Percentiles rank a stretch among this genome's conserved stretches.
These are phyloP conservation scores for Triglochin maritima DNA, from an alignment of 106 monocot genomes.

Conservation along the genomic window DNA sequence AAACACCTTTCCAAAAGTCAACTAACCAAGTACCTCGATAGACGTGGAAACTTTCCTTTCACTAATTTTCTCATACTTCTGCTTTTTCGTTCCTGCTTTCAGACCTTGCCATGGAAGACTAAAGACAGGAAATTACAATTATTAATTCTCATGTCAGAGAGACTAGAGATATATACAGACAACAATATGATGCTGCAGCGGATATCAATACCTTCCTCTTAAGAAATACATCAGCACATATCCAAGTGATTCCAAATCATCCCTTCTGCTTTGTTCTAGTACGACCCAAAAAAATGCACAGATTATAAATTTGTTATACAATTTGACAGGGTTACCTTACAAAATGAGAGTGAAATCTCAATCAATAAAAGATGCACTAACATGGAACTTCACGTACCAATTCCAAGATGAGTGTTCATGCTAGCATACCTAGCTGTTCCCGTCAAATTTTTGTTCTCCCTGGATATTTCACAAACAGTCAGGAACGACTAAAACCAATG, in stretches of 20 bases:
- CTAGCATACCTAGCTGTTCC: too few relatives aligned
- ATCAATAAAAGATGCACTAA: too few relatives aligned
- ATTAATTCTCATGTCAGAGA: not conserved
- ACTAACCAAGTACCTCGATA: conserved; percentile 47
- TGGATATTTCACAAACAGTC: too few relatives aligned
- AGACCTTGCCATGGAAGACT: conserved; percentile 99
- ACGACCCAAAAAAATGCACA: not conserved
- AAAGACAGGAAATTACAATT: conserved; percentile 3
- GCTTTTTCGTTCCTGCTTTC: conserved; percentile 95
- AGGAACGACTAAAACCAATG: too few relatives aligned
- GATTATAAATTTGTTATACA: not conserved
- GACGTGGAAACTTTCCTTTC: conserved; percentile 91
- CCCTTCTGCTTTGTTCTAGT: conserved; percentile 95
- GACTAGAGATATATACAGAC: not conserved
- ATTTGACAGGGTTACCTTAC: not conserved
- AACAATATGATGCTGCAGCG: too few relatives aligned
- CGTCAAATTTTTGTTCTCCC: too few relatives aligned
- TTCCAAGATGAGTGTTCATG: too few relatives aligned
- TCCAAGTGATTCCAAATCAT: conserved; percentile 98
- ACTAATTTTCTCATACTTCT: conserved; percentile 93
- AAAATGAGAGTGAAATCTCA: too few relatives aligned
- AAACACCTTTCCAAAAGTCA: not conserved
- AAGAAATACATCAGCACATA: conserved; percentile 92
- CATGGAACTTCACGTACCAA: too few relatives aligned
- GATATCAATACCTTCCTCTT: conserved; percentile 58